phyloP scores from a whole-genome alignment of 768 basidiomycete genomes.

The Pisolithus tinctorius region DNA sequence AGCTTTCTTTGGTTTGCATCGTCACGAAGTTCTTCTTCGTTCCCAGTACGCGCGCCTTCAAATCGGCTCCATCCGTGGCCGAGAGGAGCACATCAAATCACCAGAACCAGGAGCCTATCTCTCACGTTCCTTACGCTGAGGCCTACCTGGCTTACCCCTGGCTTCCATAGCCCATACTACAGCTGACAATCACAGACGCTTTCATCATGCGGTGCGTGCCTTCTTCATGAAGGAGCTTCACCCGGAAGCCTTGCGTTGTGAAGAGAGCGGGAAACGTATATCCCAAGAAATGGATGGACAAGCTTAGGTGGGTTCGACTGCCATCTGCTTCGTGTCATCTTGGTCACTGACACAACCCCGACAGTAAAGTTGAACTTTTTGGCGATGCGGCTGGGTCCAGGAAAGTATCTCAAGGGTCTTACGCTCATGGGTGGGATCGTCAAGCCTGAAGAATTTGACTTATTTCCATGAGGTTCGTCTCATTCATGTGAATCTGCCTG shows the following conservation, averaged over 20 bases:
- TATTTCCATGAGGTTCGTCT: constrained; percentile 83
- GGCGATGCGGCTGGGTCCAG: constrained; percentile 88
- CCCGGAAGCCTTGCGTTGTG: constrained; percentile 70
- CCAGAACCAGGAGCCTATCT: constrained; percentile 57
- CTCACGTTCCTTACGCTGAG: constrained; percentile 78
- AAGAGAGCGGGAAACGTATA: constrained; percentile 83
- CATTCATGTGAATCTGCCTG: not conserved
- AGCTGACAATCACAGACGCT: constrained; percentile 62
- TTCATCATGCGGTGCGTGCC: constrained; percentile 69
- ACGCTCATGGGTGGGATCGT: constrained; percentile 70
- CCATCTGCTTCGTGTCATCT: not conserved
- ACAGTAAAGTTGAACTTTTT: constrained; percentile 71
- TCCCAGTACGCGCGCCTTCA: constrained; percentile 70
- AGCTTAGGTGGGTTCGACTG: constrained; percentile 56
- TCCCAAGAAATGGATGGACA: constrained; percentile 80
- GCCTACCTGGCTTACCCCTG: constrained; percentile 68
- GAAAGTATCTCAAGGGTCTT: constrained; percentile 77
- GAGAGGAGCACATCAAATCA: constrained; percentile 49
- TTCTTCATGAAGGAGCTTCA: constrained; percentile 72
- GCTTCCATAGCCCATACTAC: constrained; percentile 74
- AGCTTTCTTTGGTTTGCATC: constrained; percentile 80
- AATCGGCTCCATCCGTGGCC: constrained; percentile 54
- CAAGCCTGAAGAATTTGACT: constrained; percentile 82
- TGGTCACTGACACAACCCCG: not conserved
- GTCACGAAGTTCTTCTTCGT: constrained; percentile 68